Evolutionary conservation across 129 eudicot species (phyloP).

Genomic region (Lonicera japonica): DNA sequence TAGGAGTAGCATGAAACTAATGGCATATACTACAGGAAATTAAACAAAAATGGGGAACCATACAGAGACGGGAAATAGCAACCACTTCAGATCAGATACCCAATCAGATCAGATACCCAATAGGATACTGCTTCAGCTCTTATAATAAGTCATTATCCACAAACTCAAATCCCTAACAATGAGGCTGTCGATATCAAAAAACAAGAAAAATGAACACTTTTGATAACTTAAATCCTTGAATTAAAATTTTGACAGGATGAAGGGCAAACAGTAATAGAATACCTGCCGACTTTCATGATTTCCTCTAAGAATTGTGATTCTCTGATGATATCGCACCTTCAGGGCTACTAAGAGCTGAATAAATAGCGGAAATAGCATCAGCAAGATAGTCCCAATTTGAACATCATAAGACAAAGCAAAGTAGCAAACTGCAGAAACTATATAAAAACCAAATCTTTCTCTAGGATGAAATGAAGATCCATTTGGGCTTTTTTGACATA

Average conservation of each 20-base stretch:
- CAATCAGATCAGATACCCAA: constrained; percentile 1
- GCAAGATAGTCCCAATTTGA: neutral
- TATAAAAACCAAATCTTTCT: neutral
- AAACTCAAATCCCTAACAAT: neutral
- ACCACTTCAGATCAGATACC: constrained; percentile 4
- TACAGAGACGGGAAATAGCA: neutral
- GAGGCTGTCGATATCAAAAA: neutral
- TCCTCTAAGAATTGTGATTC: constrained; percentile 89
- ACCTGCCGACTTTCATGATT: constrained; percentile 98
- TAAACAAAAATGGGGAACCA: neutral
- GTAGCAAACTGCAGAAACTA: neutral
- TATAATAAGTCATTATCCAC: constrained; percentile 6
- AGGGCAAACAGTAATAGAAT: constrained; percentile 11
- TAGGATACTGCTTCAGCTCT: constrained; percentile 1
- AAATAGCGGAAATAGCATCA: neutral
- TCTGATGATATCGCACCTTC: constrained; percentile 81
- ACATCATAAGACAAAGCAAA: neutral
- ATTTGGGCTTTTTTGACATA: no score
- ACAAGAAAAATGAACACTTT: neutral
- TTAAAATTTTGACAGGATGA: neutral
- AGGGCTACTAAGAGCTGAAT: constrained; percentile 86
- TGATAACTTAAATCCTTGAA: neutral
- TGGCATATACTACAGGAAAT: neutral
- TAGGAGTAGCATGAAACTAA: neutral
- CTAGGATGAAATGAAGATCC: neutral